phyloP scores from a whole-genome alignment of 441 rosid species.

The Geranium incanum region DNA sequence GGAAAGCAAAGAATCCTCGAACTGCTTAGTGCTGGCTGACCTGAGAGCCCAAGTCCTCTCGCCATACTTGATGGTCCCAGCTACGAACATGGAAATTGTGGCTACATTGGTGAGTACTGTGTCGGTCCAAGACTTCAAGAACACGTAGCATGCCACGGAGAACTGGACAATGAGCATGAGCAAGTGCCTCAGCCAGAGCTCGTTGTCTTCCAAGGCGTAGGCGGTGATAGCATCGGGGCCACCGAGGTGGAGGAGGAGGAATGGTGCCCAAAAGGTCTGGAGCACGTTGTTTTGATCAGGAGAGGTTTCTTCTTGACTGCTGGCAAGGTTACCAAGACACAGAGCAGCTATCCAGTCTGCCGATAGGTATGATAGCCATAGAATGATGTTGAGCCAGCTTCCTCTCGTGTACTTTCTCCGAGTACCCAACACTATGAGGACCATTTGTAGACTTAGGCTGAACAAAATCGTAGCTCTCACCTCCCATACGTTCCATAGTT shows the following conservation, averaged over 20 bases:
- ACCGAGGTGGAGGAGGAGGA: slow-evolving; percentile 15
- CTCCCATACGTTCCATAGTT: slow-evolving; percentile 15
- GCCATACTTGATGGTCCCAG: slow-evolving; percentile 15
- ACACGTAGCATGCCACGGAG: slow-evolving; percentile 13
- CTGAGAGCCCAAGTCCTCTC: slow-evolving; percentile 16
- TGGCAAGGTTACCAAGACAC: slow-evolving; percentile 1
- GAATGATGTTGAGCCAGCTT: slow-evolving; percentile 9
- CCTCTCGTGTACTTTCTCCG: not conserved
- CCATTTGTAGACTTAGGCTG: slow-evolving; percentile 2
- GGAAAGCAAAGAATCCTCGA: too few relatives aligned
- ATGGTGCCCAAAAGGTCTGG: slow-evolving; percentile 16
- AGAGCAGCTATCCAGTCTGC: slow-evolving; percentile 11
- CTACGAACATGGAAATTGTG: not conserved
- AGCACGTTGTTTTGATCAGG: not conserved
- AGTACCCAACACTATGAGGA: slow-evolving; percentile 3
- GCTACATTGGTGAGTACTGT: not conserved
- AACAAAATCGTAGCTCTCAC: not conserved
- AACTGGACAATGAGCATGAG: slow-evolving; percentile 13
- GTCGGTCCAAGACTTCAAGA: not conserved
- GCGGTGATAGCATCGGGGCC: slow-evolving; percentile 19
- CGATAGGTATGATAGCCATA: slow-evolving; percentile 12
- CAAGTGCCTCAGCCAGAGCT: slow-evolving; percentile 21
- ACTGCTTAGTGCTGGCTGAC: not conserved
- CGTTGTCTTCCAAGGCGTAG: slow-evolving; percentile 19
- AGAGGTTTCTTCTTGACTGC: not conserved